Conservation (phyloP, 805 yeast genomes). For the Zygosaccharomyces lentus region DNA sequence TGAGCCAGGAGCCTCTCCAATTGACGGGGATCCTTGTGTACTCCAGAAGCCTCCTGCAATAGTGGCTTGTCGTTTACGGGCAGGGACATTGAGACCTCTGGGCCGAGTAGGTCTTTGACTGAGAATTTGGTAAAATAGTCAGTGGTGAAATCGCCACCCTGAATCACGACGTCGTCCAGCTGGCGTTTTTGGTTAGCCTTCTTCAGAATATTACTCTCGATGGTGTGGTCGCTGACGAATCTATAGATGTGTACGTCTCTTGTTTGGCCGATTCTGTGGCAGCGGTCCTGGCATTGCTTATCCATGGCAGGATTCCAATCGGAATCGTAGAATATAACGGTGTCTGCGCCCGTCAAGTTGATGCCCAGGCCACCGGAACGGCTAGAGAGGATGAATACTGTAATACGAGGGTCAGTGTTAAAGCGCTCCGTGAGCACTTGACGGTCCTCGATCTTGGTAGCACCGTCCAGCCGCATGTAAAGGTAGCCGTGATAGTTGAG, state of each 20-base stretch:
- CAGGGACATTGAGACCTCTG: conserved; percentile 35
- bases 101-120: conserved; percentile 75
- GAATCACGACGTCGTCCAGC: conserved; percentile 90
- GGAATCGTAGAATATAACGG: conserved; percentile 95
- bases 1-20: conserved; percentile 69
- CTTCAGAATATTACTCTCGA: conserved; percentile 87
- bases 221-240: conserved; percentile 92
- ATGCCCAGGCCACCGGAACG: conserved; percentile 99
- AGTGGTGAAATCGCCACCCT: conserved; percentile 97
- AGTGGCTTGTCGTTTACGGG: conserved; percentile 39
- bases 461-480: conserved; percentile 94
- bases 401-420: conserved; percentile 78
- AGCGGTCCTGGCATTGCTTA: conserved; percentile 97
- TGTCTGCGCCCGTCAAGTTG: conserved; percentile 96
- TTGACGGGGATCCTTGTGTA: conserved; percentile 37
- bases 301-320: conserved; percentile 99
- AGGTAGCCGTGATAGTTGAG: conserved; percentile 91
- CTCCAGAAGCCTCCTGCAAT: conserved; percentile 31
- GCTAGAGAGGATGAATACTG: conserved; percentile 88
- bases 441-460: conserved; percentile 95
- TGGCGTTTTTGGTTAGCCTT: conserved; percentile 95
- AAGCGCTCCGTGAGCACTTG: conserved; percentile 90
- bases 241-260: conserved; percentile 97
- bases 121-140: conserved; percentile 89
- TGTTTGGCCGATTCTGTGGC: conserved; percentile 98